A percentile compares a stretch with the other conserved stretches of the same genome.
Conservation (phyloP, 805 yeast species). For the Lachancea quebecensis region DNA sequence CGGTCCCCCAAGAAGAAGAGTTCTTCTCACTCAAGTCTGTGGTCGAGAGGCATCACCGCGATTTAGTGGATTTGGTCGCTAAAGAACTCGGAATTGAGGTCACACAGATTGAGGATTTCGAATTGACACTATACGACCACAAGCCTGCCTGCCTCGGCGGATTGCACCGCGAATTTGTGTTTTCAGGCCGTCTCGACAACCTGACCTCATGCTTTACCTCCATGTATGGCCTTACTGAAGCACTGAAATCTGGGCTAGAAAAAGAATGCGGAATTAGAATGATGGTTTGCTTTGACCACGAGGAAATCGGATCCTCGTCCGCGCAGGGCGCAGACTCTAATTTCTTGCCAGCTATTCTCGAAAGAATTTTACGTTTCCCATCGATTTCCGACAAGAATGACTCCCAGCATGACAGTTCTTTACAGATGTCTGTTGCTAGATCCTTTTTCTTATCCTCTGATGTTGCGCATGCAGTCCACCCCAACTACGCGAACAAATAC, state of each 20-base stretch:
- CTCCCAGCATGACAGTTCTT: conserved; percentile 31
- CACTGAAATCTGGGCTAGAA: conserved; percentile 38
- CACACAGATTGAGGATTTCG: conserved; percentile 79
- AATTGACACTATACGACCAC: conserved; percentile 75
- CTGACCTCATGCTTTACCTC: conserved; percentile 83
- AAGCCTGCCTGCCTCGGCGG: conserved; percentile 85
- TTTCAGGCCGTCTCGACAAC: conserved; percentile 87
- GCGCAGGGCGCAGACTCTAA: conserved; percentile 97
- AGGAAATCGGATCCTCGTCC: conserved; percentile 87
- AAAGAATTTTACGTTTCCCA: conserved; percentile 51
- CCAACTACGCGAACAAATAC: conserved; percentile 73
- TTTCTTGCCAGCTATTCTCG: conserved; percentile 71
- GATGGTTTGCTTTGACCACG: conserved; percentile 88
- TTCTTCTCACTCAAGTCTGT: conserved; percentile 60
- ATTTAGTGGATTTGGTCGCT: conserved; percentile 64
- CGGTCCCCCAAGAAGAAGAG: conserved; percentile 43
- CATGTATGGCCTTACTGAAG: conserved; percentile 56
- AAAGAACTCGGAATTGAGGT: conserved; percentile 47
- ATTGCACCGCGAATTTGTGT: conserved; percentile 79
- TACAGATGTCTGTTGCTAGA: conserved; percentile 55
- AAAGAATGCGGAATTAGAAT: conserved; percentile 57
- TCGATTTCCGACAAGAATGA: conserved; percentile 32
- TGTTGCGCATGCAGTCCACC: conserved; percentile 96
- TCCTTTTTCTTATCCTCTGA: conserved; percentile 89
- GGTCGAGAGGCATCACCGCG: conserved; percentile 68